phyloP scores from a whole-genome alignment of 495 filamentous ascomycete species.

The Lindgomyces ingoldianus region DNA sequence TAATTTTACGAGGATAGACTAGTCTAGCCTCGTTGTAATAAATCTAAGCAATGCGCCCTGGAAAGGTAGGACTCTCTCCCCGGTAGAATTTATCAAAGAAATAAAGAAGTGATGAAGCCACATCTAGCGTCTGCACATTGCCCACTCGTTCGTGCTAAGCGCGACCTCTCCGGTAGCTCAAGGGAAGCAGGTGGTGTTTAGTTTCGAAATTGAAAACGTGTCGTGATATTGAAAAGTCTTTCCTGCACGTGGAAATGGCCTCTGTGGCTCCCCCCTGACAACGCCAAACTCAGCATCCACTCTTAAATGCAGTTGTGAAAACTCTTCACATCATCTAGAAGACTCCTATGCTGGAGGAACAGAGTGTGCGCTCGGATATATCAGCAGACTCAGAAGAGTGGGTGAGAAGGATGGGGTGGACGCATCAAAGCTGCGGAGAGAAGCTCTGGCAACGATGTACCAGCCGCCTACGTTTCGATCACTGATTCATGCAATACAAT shows the following conservation, averaged over 20 bases:
- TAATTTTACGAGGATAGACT: not conserved
- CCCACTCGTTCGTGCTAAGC: constrained; percentile 10
- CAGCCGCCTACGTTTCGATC: too few species aligned
- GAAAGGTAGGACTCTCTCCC: not conserved
- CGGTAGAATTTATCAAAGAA: not conserved
- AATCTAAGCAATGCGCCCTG: not conserved
- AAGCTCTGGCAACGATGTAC: too few species aligned
- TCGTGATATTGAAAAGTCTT: constrained; percentile 2
- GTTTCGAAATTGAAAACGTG: not conserved
- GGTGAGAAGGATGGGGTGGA: too few species aligned
- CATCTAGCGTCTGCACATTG: not conserved
- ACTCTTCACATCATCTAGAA: not conserved
- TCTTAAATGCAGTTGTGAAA: not conserved
- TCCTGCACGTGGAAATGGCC: not conserved
- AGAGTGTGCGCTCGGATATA: not conserved
- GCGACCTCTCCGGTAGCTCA: not conserved
- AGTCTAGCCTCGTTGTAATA: not conserved
- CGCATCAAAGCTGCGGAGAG: too few species aligned
- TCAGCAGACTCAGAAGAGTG: too few species aligned
- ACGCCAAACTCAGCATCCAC: not conserved
- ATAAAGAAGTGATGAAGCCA: not conserved
- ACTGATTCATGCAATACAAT: too few species aligned
- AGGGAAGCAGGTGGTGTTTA: constrained; percentile 1
- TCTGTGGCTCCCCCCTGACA: not conserved
- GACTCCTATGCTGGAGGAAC: not conserved